Base-by-base conservation (phyloP, 2,329 filamentous ascomycete genomes). In the Ophiostoma montium region DNA sequence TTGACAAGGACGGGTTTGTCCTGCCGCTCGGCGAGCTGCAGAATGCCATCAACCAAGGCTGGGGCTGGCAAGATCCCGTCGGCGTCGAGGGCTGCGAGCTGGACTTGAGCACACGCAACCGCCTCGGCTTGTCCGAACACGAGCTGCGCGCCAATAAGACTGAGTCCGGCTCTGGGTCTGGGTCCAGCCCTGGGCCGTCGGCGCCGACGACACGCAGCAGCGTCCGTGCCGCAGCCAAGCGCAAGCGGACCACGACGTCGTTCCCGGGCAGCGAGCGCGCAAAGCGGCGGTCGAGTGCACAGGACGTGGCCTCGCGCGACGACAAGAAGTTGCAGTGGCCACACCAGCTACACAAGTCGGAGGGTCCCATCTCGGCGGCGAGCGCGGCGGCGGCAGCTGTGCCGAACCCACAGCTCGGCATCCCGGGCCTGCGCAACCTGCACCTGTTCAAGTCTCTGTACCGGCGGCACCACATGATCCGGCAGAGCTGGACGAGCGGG, bases 401-500 rank as follows among this genome's bases (percentile, higher is more conserved):
- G 13, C 85, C 87, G 2, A 84, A 90, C 59, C 88, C 88, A 7
- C 75, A 83, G 39, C 70, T 94, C 36, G 89, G 89, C 12, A 65
- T 96, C 5, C 70, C 86, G 3, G 84, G 80, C 57, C 69, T 98
- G 32, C 80, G 84, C 42, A 84, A 83, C 57, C 76, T 96, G 52
- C 92, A 96, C 63, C 77, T 98, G 1, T 96, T 86, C 75, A 98
- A 98, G 64, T 94, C 90, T 0, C 75, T 98, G 5, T 98, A 96
- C 61, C 86, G 90, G 54, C 82, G 92, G 10, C 89, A 96, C 61
- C 78, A 92, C 64, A 82, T 92, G 65, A 94, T 98, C 55, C 82
- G 86, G 43, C 81, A 85, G 61, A 88, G 83, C 61, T 98, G 92
- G 92, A 96, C 94, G 66, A 84, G 80, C 53, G 84, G 87, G 47